Evolutionary conservation across 1,139 yeast species (phyloP).

Genomic region (Blastobotrys raffinosifermentans): DNA sequence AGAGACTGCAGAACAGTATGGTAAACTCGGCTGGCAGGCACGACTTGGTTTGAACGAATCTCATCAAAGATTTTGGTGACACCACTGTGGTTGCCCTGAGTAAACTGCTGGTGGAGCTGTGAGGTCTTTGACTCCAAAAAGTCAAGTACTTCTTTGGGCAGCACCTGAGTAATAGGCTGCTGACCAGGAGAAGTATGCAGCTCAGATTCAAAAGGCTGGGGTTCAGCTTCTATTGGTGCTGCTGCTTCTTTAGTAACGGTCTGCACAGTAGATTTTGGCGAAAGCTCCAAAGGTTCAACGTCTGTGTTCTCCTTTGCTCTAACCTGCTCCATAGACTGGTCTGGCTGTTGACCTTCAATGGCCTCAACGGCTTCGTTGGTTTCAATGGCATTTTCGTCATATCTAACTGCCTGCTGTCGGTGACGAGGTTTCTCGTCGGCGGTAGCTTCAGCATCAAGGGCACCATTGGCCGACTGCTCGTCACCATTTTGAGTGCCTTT

Average conservation of each 20-base stretch:
- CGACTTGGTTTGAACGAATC: conserved; percentile 4
- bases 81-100: background rate
- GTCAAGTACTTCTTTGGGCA: background rate
- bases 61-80: conserved; percentile 4
- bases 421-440: background rate
- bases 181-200: background rate
- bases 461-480: background rate
- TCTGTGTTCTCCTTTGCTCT: background rate
- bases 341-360: no score
- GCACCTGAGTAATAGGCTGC: background rate
- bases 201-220: background rate
- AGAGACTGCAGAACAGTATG: conserved; percentile 9
- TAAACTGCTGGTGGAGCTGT: background rate
- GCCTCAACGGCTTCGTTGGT: background rate
- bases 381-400: background rate
- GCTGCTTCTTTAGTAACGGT: background rate
- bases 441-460: background rate
- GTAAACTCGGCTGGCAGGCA: conserved; percentile 6
- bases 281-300: background rate
- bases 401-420: background rate
- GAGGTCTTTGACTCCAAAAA: background rate
- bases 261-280: background rate
- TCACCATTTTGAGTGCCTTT: no score
- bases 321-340: background rate
- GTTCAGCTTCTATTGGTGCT: background rate